Conservation (phyloP, 78 protist genomes). For the Protostelium mycophagum region DNA sequence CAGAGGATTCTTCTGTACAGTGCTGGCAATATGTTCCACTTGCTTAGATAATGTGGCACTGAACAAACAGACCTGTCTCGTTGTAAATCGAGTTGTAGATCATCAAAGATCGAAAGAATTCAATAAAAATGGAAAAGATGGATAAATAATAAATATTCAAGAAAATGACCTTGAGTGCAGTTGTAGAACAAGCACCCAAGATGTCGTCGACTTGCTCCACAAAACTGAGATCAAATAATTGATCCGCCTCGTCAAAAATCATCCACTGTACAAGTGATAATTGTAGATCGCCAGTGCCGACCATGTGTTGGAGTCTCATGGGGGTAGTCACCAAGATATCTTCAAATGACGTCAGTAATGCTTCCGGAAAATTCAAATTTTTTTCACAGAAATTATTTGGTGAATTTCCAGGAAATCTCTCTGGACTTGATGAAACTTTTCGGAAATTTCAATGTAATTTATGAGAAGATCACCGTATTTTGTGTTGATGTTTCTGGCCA, state of each 20-base stretch:
- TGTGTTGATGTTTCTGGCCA: neutral
- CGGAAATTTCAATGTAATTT: neutral
- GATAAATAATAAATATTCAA: too few relatives aligned
- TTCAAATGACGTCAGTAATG: neutral
- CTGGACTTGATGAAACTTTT: too few relatives aligned
- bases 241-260: slow-evolving; percentile 89
- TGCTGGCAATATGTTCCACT: slow-evolving; percentile 74
- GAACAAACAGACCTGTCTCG: slow-evolving; percentile 36
- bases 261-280: slow-evolving; percentile 61
- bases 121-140: slow-evolving; percentile 12
- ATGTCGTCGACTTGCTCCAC: slow-evolving; percentile 73
- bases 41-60: slow-evolving; percentile 68
- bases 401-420: too few relatives aligned
- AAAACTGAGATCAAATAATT: slow-evolving; percentile 71
- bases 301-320: slow-evolving; percentile 56
- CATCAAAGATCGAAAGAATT: slow-evolving; percentile 4
- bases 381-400: too few relatives aligned
- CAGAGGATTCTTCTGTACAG: slow-evolving; percentile 69
- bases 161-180: slow-evolving; percentile 5
- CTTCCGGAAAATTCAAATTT: neutral
- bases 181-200: slow-evolving; percentile 28
- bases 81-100: neutral
- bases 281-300: slow-evolving; percentile 13
- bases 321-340: slow-evolving; percentile 83
- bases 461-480: neutral